phyloP scores from a whole-genome alignment of 1,284 basidiomycete species.

The Ganoderma resinaceum region DNA sequence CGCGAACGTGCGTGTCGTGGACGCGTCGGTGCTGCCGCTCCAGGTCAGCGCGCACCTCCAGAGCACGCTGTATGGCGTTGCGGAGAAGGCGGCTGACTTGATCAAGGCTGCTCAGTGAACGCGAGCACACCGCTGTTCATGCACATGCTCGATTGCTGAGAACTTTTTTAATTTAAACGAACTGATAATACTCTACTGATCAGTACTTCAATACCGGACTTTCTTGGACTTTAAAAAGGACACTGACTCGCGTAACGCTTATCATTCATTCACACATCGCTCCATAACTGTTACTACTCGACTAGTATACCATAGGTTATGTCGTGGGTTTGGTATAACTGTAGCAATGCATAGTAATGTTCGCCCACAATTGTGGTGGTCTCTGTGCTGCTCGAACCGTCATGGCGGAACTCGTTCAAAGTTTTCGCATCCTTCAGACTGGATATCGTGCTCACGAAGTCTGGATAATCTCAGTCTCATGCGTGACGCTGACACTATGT shows the following conservation, averaged over 20 bases:
- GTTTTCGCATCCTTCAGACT: too few relatives aligned
- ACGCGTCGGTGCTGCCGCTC: constrained; percentile 40
- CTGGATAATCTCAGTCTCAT: too few relatives aligned
- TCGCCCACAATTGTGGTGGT: background rate
- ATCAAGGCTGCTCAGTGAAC: constrained; percentile 30
- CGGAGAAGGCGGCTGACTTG: constrained; percentile 42
- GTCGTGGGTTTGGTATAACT: background rate
- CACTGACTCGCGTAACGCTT: background rate
- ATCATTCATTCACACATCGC: background rate
- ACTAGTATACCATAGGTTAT: background rate
- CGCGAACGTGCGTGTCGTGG: constrained; percentile 42
- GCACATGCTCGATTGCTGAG: background rate
- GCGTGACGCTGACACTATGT: too few relatives aligned
- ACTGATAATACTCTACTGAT: background rate
- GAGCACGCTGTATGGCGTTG: constrained; percentile 37
- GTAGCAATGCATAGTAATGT: background rate
- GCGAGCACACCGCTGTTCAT: background rate
- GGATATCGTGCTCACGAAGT: too few relatives aligned
- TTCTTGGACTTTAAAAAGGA: background rate
- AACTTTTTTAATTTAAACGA: background rate
- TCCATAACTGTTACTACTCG: background rate
- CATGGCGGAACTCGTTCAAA: too few relatives aligned
- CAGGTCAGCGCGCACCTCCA: constrained; percentile 38
- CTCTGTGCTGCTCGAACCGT: background rate
- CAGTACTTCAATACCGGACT: background rate